Conservation (phyloP, 768 basidiomycete species). For the Kwoniella heveanensis region DNA sequence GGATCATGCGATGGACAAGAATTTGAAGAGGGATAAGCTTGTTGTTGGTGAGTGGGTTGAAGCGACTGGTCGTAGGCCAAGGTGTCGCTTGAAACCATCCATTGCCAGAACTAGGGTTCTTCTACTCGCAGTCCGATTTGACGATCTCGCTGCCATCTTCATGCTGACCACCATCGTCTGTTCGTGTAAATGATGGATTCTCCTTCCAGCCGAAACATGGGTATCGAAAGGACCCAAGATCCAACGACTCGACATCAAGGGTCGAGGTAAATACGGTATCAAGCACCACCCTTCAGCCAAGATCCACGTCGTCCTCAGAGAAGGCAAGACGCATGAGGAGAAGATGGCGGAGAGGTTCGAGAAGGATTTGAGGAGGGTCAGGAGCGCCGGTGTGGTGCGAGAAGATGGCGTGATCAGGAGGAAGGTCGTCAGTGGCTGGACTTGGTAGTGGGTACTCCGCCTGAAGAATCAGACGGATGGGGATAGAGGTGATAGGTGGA, state of each 20-base stretch:
- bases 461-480: background rate
- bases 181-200: too few species aligned
- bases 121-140: too few species aligned
- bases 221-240: constrained; percentile 77
- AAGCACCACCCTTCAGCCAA: constrained; percentile 74
- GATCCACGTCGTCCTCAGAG: constrained; percentile 73
- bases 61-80: background rate
- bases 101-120: too few species aligned
- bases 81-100: background rate
- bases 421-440: constrained; percentile 51
- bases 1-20: constrained; percentile 82
- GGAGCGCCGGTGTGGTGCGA: constrained; percentile 75
- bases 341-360: constrained; percentile 65
- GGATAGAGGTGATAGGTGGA: too few species aligned
- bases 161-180: too few species aligned
- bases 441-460: constrained; percentile 38
- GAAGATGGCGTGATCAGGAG: constrained; percentile 63
- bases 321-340: constrained; percentile 75
- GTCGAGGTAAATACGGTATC: constrained; percentile 77
- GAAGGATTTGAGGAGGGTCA: constrained; percentile 72
- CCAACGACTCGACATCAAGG: constrained; percentile 76
- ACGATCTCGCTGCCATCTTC: too few species aligned
- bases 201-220: constrained; percentile 79
- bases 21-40: constrained; percentile 69
- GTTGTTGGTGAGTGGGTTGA: constrained; percentile 84